These are phyloP conservation scores for Bacterosira constricta DNA, from an alignment of 108 stramenopile species.

Conservation along the genomic window DNA sequence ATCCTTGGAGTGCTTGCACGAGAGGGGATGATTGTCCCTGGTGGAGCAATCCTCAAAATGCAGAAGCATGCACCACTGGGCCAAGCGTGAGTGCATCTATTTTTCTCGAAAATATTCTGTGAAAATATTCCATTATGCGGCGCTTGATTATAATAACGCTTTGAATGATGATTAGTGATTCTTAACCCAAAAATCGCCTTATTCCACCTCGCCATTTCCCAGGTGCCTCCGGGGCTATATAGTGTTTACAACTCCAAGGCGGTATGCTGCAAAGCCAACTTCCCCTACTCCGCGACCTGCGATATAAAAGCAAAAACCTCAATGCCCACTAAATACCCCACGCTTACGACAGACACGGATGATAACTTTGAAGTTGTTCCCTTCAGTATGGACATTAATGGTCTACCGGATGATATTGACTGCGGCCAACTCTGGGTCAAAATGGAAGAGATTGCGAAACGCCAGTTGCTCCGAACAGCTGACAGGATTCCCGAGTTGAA, in stretches of 20 bases:
- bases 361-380: constrained; percentile 17
- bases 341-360: neutral
- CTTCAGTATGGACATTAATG: constrained; percentile 3
- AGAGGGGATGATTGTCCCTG: constrained; percentile 18
- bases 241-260: constrained; percentile 1
- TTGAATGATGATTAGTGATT: neutral
- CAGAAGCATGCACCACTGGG: constrained; percentile 12
- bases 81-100: neutral
- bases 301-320: neutral
- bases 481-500: constrained; percentile 17
- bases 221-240: constrained; percentile 25
- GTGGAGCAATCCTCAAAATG: neutral
- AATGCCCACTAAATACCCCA: constrained; percentile 21
- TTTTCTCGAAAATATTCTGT: neutral
- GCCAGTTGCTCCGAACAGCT: neutral
- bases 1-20: neutral
- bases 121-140: neutral
- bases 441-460: constrained; percentile 11
- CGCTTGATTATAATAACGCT: neutral
- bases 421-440: constrained; percentile 17
- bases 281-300: constrained; percentile 24
- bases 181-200: too few relatives aligned
- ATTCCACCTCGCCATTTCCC: too few relatives aligned
- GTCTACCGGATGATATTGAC: constrained; percentile 28
- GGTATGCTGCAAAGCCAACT: constrained; percentile 16